Percentiles rank a stretch among this genome's conserved stretches.
Evolutionary conservation across 148 eudicot genomes (phyloP).

Genomic region (Rheum nobile): DNA sequence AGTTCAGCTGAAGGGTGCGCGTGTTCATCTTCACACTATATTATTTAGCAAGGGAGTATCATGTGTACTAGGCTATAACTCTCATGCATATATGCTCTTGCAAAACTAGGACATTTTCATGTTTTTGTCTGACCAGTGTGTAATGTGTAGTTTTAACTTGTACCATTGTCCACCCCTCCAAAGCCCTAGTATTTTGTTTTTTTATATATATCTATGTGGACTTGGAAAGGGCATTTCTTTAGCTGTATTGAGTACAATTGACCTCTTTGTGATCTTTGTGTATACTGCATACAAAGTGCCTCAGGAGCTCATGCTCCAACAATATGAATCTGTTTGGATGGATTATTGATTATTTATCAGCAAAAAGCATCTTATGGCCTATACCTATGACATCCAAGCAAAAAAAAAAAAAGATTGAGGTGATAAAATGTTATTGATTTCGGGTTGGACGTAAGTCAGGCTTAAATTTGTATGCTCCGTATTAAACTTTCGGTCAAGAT

Average conservation of each 20-base stretch:
- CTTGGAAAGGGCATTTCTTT: background rate
- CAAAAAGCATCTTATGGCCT: background rate
- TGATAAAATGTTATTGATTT: no score
- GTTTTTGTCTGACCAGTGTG: background rate
- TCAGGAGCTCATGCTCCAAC: background rate
- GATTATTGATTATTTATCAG: no score
- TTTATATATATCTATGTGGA: background rate
- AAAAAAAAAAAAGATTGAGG: no score
- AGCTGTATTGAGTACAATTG: background rate
- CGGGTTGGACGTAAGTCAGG: background rate
- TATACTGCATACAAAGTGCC: background rate
- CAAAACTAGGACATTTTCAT: background rate
- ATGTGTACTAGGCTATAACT: background rate
- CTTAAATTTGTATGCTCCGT: no score
- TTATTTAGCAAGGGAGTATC: background rate
- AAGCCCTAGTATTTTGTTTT: background rate
- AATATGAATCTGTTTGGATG: background rate
- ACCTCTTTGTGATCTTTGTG: background rate
- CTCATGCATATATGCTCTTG: background rate
- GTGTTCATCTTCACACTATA: background rate
- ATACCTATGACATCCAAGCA: background rate
- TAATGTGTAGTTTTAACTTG: background rate
- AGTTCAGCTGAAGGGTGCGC: background rate
- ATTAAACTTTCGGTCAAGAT: no score
- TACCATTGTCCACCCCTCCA: background rate